These are phyloP conservation scores for Cantharellus cinnabarinus DNA, from an alignment of 768 basidiomycete species.

Conservation along the genomic window DNA sequence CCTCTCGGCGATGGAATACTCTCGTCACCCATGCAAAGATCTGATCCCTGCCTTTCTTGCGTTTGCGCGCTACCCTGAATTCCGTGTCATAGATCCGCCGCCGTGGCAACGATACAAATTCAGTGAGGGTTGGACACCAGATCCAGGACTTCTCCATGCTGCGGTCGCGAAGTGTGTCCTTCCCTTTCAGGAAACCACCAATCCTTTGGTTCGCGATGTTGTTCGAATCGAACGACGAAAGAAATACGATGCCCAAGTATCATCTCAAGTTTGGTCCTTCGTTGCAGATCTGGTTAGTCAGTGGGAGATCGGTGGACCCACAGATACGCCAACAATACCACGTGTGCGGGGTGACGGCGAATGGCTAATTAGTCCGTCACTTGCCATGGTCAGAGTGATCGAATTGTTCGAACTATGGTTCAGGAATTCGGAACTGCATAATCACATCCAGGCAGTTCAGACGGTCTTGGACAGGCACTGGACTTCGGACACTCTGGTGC, in stretches of 20 bases:
- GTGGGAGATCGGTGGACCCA: no score
- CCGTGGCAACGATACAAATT: not conserved
- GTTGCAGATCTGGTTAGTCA: no score
- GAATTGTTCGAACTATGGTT: no score
- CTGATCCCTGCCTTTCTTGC: not conserved
- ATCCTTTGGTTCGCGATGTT: not conserved
- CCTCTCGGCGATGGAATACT: not conserved
- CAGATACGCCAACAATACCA: no score
- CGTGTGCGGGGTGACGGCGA: no score
- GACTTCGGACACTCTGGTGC: no score
- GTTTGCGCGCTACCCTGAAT: conserved; percentile 26
- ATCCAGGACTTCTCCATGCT: not conserved
- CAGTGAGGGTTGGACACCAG: not conserved
- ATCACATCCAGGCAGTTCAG: no score
- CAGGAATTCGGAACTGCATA: no score
- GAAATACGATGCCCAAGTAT: not conserved
- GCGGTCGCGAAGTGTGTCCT: not conserved
- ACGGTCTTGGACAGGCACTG: no score
- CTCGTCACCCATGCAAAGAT: no score
- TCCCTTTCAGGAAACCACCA: not conserved
- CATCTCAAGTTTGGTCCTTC: not conserved
- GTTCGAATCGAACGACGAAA: not conserved
- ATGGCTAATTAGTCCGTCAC: no score
- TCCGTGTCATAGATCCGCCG: conserved; percentile 27
- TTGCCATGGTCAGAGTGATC: no score